Percentiles rank a stretch among this genome's conserved stretches.
These are phyloP conservation scores for Boletus sp. DNA, from an alignment of 768 basidiomycete genomes.

Conservation along the genomic window DNA sequence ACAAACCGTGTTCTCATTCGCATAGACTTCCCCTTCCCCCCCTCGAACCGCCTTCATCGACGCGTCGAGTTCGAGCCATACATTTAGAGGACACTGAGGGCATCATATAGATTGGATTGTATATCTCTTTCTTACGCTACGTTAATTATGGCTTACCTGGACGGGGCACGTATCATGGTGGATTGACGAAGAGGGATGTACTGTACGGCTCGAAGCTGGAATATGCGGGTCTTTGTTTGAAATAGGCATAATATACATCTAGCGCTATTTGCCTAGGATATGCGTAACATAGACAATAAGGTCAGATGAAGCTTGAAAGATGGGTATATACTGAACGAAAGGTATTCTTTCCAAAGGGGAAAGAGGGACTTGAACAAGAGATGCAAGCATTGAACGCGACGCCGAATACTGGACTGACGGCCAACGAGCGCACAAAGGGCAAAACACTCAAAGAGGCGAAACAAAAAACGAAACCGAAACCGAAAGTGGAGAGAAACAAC, in stretches of 20 bases:
- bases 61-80: no score
- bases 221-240: neutral
- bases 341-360: neutral
- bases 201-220: no score
- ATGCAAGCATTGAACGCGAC: neutral
- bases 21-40: no score
- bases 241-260: slow-evolving; percentile 24
- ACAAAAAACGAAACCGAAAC: neutral
- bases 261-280: slow-evolving; percentile 10
- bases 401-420: neutral
- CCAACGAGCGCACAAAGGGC: neutral
- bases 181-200: no score
- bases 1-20: no score
- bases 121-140: no score
- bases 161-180: no score
- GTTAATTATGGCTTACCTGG: no score
- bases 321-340: slow-evolving; percentile 1
- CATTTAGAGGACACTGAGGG: no score
- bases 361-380: neutral
- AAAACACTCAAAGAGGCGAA: neutral
- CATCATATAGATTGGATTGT: no score
- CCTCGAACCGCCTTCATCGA: no score
- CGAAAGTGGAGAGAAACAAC: neutral
- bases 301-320: neutral
- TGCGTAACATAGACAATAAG: slow-evolving; percentile 8